A percentile compares a stretch with the other conserved stretches of the same genome.
These are phyloP conservation scores for Lachancea thermotolerans DNA, from an alignment of 805 yeast species.

Conservation along the genomic window DNA sequence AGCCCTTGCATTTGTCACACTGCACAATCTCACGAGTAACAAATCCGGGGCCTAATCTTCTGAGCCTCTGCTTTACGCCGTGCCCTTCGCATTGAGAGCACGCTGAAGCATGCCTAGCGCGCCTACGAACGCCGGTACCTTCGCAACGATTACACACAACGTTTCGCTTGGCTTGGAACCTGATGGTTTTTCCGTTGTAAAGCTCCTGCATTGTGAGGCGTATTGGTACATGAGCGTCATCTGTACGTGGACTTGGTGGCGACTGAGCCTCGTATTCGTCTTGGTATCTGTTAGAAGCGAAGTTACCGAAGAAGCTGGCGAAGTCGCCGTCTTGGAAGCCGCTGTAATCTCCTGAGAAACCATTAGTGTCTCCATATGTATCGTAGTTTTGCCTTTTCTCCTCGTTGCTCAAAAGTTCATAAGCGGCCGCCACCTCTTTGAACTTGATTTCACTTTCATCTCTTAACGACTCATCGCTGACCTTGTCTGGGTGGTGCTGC, in stretches of 20 bases:
- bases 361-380: conserved; percentile 39
- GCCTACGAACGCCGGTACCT: conserved; percentile 59
- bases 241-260: conserved; percentile 35
- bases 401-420: conserved; percentile 74
- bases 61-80: conserved; percentile 55
- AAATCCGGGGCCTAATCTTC: conserved; percentile 68
- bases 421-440: conserved; percentile 81
- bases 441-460: conserved; percentile 69
- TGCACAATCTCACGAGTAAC: conserved; percentile 53
- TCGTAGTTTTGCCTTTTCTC: conserved; percentile 54
- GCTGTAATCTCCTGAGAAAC: conserved; percentile 24
- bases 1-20: conserved; percentile 67
- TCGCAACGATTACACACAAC: conserved; percentile 65
- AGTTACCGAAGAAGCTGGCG: conserved; percentile 50
- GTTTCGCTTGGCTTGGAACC: conserved; percentile 64
- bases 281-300: conserved; percentile 9
- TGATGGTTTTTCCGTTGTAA: conserved; percentile 74
- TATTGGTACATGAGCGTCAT: conserved; percentile 61
- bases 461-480: conserved; percentile 51
- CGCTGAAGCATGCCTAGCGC: conserved; percentile 35
- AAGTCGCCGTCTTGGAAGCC: conserved; percentile 65
- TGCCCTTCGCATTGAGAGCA: conserved; percentile 71
- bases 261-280: conserved; percentile 14
- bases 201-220: conserved; percentile 65
- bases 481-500: conserved; percentile 85